Conservation (phyloP, 1,284 basidiomycete species). For the Ustanciosporium gigantosporum region DNA sequence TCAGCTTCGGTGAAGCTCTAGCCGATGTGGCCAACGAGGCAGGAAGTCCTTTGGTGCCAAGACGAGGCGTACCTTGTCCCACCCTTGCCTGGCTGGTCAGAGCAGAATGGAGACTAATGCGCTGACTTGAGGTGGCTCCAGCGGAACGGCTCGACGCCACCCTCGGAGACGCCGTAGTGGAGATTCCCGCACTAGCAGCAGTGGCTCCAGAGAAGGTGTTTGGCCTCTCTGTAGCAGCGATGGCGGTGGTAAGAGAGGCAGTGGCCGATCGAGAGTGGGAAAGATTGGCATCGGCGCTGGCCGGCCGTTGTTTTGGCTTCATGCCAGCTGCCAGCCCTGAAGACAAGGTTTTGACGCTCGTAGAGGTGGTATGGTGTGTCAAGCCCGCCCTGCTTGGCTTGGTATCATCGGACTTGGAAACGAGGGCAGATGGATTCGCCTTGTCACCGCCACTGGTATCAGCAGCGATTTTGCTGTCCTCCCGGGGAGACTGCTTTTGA, state of each 20-base stretch:
- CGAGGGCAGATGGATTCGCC: too few relatives aligned
- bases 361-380: too few relatives aligned
- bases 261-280: background rate
- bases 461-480: too few relatives aligned
- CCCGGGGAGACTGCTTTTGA: too few relatives aligned
- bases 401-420: too few relatives aligned
- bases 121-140: conserved; percentile 1
- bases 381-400: too few relatives aligned
- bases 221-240: conserved; percentile 5
- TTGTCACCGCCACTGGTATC: too few relatives aligned
- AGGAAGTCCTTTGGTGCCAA: conserved; percentile 5
- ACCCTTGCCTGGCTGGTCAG: conserved; percentile 8
- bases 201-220: conserved; percentile 22
- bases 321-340: conserved; percentile 18
- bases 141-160: conserved; percentile 1
- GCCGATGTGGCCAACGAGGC: conserved; percentile 3
- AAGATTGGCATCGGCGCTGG: conserved; percentile 11
- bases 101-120: conserved; percentile 25
- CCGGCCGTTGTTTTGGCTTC: conserved; percentile 34
- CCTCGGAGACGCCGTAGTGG: background rate
- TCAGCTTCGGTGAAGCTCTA: conserved; percentile 15
- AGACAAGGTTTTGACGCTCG: too few relatives aligned
- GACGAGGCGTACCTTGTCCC: background rate
- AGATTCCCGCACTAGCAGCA: conserved; percentile 12
- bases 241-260: background rate